A percentile compares a stretch with the other conserved stretches of the same genome.
Evolutionary conservation across 371 early-diverging fungal species (phyloP).

Genomic region (Rhizopus sp.): DNA sequence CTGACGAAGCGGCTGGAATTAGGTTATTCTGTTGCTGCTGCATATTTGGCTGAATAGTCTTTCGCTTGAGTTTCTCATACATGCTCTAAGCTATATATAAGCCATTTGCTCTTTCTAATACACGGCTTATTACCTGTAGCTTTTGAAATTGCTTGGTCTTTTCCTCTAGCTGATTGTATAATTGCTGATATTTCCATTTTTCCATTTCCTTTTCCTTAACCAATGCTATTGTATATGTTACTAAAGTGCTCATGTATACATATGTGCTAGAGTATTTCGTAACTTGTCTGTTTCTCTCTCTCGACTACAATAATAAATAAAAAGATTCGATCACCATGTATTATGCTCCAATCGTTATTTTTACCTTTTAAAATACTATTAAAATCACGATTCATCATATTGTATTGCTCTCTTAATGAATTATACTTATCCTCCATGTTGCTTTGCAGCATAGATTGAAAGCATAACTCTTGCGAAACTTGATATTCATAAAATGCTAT

Average conservation of each 20-base stretch:
- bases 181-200: slow-evolving; percentile 49
- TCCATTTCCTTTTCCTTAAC: slow-evolving; percentile 59
- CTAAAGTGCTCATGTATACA: neutral
- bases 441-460: slow-evolving; percentile 57
- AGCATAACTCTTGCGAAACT: slow-evolving; percentile 67
- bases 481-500: slow-evolving; percentile 82
- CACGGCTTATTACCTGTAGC: slow-evolving; percentile 44
- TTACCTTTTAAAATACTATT: slow-evolving; percentile 58
- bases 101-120: neutral
- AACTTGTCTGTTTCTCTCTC: slow-evolving; percentile 27
- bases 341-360: neutral
- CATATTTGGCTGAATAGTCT: slow-evolving; percentile 37
- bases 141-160: slow-evolving; percentile 70
- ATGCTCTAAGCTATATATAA: neutral
- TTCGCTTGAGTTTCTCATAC: slow-evolving; percentile 42
- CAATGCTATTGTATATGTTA: slow-evolving; percentile 26
- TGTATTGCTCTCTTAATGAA: slow-evolving; percentile 49
- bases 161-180: slow-evolving; percentile 61
- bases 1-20: neutral
- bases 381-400: slow-evolving; percentile 47
- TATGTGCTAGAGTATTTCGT: neutral
- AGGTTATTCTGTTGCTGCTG: slow-evolving; percentile 10
- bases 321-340: neutral
- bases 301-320: slow-evolving; percentile 6
- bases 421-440: slow-evolving; percentile 53